phyloP scores from a whole-genome alignment of 2,329 filamentous ascomycete genomes.

The Microascus cirrosus region DNA sequence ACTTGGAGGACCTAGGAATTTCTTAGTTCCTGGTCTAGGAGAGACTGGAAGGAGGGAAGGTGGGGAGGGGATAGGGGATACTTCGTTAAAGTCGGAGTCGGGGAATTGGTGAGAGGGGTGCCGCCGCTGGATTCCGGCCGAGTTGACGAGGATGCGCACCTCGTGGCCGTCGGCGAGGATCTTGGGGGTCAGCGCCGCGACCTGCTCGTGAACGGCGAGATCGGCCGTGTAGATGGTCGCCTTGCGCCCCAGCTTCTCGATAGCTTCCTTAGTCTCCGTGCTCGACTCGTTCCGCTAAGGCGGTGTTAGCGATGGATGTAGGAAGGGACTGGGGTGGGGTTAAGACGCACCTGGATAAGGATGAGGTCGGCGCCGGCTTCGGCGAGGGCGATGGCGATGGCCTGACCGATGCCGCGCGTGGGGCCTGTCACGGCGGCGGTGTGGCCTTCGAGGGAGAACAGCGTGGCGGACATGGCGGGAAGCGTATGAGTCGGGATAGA shows the following conservation, averaged over 20 bases:
- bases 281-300: constrained; percentile 27
- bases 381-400: constrained; percentile 44
- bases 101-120: constrained; percentile 69
- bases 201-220: constrained; percentile 48
- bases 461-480: constrained; percentile 19
- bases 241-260: constrained; percentile 56
- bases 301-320: background rate
- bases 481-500: background rate
- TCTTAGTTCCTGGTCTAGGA: constrained; percentile 2
- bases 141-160: constrained; percentile 74
- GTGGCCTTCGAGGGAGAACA: constrained; percentile 45
- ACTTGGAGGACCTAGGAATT: constrained; percentile 60
- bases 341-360: constrained; percentile 33
- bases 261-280: constrained; percentile 44
- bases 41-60: background rate
- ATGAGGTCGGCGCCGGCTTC: constrained; percentile 48
- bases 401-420: constrained; percentile 46
- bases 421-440: constrained; percentile 47
- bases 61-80: constrained; percentile 11
- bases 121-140: constrained; percentile 74
- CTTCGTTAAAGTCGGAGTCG: constrained; percentile 63
- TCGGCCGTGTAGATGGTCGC: constrained; percentile 59
- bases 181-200: constrained; percentile 47
- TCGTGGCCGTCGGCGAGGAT: constrained; percentile 51
- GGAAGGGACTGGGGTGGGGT: background rate